Percentiles rank a stretch among this genome's conserved stretches.
These are phyloP conservation scores for Thalassia testudinum DNA, from an alignment of 116 monocot genomes.

Conservation along the genomic window DNA sequence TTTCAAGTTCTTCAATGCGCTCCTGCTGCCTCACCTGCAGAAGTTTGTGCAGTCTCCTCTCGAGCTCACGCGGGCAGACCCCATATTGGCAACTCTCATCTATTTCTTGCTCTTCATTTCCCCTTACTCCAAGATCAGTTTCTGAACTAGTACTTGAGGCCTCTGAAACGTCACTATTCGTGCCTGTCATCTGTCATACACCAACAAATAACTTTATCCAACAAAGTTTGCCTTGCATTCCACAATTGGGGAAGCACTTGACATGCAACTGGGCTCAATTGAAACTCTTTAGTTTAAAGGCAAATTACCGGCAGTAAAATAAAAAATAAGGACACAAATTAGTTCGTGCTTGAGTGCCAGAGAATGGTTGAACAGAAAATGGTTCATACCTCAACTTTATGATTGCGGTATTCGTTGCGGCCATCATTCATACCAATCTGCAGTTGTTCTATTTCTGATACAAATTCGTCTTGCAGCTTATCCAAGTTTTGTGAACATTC, in stretches of 20 bases:
- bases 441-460: background rate
- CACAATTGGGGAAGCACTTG: background rate
- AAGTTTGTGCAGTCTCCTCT: constrained; percentile 62
- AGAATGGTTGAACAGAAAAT: background rate
- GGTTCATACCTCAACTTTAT: background rate
- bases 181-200: background rate
- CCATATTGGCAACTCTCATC: constrained; percentile 7
- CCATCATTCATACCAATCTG: background rate
- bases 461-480: background rate
- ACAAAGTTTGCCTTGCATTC: too few relatives aligned
- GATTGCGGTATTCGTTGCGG: background rate
- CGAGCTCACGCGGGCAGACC: constrained; percentile 40
- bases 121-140: background rate
- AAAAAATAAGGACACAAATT: background rate
- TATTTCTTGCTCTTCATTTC: background rate
- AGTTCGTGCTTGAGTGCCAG: background rate
- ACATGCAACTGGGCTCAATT: background rate
- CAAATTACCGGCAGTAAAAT: background rate
- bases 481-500: background rate
- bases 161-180: background rate
- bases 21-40: constrained; percentile 47
- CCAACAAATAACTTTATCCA: background rate
- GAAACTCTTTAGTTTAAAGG: background rate
- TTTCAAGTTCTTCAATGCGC: constrained; percentile 47
- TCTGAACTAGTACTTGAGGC: background rate